Evolutionary conservation across 1,139 yeast genomes (phyloP).

Genomic region (Geotrichum restrictum): DNA sequence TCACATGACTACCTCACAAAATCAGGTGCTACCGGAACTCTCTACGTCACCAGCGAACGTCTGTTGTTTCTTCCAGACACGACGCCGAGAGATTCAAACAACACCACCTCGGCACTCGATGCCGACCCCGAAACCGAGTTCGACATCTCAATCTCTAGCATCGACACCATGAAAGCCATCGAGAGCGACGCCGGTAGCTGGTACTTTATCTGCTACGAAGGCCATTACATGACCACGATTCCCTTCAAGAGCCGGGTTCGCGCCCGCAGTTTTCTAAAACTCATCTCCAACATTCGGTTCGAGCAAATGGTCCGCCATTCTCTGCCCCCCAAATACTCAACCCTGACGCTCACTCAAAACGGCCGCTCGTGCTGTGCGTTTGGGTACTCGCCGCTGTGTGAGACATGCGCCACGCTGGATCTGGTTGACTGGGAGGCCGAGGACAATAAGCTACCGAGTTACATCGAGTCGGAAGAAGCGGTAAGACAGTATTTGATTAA

Average conservation of each 20-base stretch:
- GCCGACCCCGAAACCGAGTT: conserved; percentile 24
- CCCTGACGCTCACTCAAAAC: background rate
- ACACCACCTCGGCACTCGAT: background rate
- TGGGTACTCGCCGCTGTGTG: conserved; percentile 3
- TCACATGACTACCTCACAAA: conserved; percentile 28
- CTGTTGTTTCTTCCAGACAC: conserved; percentile 31
- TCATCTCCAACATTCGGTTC: conserved; percentile 35
- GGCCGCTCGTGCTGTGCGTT: background rate
- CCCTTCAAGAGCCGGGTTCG: conserved; percentile 32
- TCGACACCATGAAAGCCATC: conserved; percentile 33
- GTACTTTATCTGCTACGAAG: conserved; percentile 29
- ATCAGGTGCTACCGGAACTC: conserved; percentile 28
- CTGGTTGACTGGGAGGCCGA: conserved; percentile 18
- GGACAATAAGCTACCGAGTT: conserved; percentile 15
- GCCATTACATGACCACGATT: conserved; percentile 29
- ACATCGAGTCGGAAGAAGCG: conserved; percentile 20
- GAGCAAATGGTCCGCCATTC: conserved; percentile 35
- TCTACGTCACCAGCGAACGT: conserved; percentile 35
- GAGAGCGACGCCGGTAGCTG: conserved; percentile 27
- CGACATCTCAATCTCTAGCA: conserved; percentile 29
- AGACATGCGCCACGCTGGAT: background rate
- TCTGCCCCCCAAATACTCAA: conserved; percentile 33
- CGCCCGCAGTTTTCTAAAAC: conserved; percentile 31
- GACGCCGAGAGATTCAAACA: too few species aligned
- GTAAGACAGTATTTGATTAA: conserved; percentile 18